These are phyloP conservation scores for Teratosphaeria pseudoeucalypti DNA, from an alignment of 2,329 filamentous ascomycete species.

Conservation along the genomic window DNA sequence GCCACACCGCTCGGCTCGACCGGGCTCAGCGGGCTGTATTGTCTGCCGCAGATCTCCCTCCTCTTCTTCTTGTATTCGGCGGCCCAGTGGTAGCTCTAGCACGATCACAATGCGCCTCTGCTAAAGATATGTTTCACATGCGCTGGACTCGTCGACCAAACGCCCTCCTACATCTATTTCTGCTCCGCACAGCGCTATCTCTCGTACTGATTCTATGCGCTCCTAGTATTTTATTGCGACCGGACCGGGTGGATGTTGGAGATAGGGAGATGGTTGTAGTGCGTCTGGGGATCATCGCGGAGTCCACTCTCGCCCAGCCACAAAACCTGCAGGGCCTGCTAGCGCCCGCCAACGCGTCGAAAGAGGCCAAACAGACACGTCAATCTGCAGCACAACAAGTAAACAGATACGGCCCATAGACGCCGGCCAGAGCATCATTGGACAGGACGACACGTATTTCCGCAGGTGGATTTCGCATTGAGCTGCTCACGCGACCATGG, in stretches of 20 bases:
- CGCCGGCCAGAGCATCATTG: constrained; percentile 8
- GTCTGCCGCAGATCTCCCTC: background rate
- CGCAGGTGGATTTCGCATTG: background rate
- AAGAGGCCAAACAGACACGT: constrained; percentile 9
- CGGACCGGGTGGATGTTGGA: background rate
- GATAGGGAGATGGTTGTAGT: background rate
- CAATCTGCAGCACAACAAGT: constrained; percentile 7
- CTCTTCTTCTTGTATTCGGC: background rate
- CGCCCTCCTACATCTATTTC: background rate
- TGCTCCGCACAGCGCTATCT: background rate
- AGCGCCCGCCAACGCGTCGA: background rate
- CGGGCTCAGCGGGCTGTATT: background rate
- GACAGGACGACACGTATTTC: constrained; percentile 10
- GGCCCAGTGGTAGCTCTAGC: background rate
- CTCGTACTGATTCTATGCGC: background rate
- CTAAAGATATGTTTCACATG: background rate
- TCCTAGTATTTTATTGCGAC: background rate
- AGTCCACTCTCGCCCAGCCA: background rate
- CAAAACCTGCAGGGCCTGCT: background rate
- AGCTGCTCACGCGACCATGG: constrained; percentile 12
- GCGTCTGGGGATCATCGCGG: background rate
- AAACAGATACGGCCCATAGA: constrained; percentile 10
- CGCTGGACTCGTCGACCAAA: background rate
- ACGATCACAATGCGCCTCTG: background rate
- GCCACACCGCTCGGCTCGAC: background rate